Evolutionary conservation across 1,284 basidiomycete genomes (phyloP).

Genomic region (Cryptococcus sp.): DNA sequence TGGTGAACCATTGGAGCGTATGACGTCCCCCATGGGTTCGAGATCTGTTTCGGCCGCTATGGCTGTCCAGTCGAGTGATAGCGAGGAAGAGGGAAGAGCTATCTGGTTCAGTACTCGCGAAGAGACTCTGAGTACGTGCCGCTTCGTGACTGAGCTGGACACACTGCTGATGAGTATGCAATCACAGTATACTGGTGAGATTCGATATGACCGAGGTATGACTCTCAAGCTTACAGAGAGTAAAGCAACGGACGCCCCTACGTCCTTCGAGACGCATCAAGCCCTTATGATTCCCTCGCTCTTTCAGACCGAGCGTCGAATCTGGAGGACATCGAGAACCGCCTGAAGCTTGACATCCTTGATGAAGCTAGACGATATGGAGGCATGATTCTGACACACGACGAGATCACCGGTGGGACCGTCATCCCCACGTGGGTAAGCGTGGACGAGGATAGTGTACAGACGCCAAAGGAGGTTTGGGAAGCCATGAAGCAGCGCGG

Average conservation of each 20-base stretch:
- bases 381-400: conserved; percentile 86
- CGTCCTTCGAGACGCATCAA: conserved; percentile 88
- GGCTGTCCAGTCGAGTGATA: conserved; percentile 7
- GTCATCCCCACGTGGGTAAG: conserved; percentile 94
- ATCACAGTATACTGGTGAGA: conserved; percentile 40
- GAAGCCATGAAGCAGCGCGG: conserved; percentile 74
- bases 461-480: conserved; percentile 87
- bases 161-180: conserved; percentile 12
- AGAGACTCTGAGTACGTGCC: conserved; percentile 51
- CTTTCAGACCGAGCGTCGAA: conserved; percentile 92
- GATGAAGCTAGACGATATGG: conserved; percentile 83
- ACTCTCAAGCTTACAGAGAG: conserved; percentile 40
- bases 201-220: not conserved
- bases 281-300: conserved; percentile 76
- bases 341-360: conserved; percentile 92
- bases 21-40: conserved; percentile 6
- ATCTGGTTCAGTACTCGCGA: conserved; percentile 60
- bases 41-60: conserved; percentile 2
- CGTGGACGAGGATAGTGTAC: conserved; percentile 80
- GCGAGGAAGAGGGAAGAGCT: conserved; percentile 38
- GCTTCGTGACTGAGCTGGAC: not conserved
- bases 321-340: conserved; percentile 89
- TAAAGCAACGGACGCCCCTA: conserved; percentile 87
- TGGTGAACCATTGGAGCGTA: conserved; percentile 17
- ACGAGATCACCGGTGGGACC: conserved; percentile 72